A percentile compares a stretch with the other conserved stretches of the same genome.
phyloP scores from a whole-genome alignment of 2,329 filamentous ascomycete species.

The Trichoderma sp. region DNA sequence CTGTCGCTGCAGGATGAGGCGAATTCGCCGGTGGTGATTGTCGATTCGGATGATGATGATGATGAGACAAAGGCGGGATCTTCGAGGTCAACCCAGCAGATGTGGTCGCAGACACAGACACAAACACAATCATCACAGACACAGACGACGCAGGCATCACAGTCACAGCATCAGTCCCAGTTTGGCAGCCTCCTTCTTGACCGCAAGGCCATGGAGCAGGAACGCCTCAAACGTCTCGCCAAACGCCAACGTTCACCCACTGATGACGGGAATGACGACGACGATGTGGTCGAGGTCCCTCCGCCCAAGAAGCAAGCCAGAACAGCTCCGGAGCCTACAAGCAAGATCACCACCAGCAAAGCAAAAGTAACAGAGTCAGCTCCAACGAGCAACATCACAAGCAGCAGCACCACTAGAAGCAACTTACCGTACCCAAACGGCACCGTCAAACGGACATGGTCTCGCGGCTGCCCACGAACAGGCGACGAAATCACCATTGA shows the following conservation, averaged over 20 bases:
- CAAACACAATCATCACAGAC: background rate
- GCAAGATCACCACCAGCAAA: background rate
- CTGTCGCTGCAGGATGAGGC: slow-evolving; percentile 47
- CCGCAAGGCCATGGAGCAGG: slow-evolving; percentile 80
- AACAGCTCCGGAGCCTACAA: background rate
- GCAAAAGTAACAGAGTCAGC: background rate
- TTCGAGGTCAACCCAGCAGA: background rate
- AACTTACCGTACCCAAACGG: slow-evolving; percentile 53
- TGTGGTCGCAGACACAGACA: background rate
- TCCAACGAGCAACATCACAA: background rate
- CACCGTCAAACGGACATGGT: slow-evolving; percentile 78
- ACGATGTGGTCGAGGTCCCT: slow-evolving; percentile 31
- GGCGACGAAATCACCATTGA: slow-evolving; percentile 81
- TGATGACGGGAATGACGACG: slow-evolving; percentile 24
- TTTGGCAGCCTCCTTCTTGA: slow-evolving; percentile 57
- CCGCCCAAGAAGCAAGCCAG: slow-evolving; percentile 26
- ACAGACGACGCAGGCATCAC: background rate
- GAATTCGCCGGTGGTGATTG: background rate
- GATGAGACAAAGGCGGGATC: background rate
- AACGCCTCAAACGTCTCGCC: slow-evolving; percentile 67
- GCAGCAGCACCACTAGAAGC: background rate
- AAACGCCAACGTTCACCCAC: slow-evolving; percentile 45
- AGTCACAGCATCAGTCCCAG: background rate
- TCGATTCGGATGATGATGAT: background rate
- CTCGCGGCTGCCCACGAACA: slow-evolving; percentile 56